A percentile compares a stretch with the other conserved stretches of the same genome.
These are phyloP conservation scores for Phytophthora constricta DNA, from an alignment of 352 stramenopile genomes.

Conservation along the genomic window DNA sequence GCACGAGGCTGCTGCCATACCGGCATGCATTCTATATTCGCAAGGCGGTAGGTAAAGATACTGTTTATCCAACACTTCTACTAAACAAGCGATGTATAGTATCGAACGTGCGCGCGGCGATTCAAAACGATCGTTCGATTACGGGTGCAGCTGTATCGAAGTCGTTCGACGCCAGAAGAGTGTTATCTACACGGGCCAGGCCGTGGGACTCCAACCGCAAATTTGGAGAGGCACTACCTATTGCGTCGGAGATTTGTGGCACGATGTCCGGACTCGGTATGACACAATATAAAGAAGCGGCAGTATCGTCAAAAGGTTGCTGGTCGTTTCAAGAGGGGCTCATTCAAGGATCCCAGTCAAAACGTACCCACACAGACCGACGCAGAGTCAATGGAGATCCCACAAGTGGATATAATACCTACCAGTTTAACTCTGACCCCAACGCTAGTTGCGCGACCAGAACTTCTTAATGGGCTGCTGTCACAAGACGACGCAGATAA, in stretches of 20 bases:
- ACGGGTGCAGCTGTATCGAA: neutral
- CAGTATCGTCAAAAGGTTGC: neutral
- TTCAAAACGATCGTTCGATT: neutral
- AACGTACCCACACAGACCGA: neutral
- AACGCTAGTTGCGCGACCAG: too few relatives aligned
- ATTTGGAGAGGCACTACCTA: neutral
- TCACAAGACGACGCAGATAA: too few relatives aligned
- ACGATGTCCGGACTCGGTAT: slow-evolving; percentile 8
- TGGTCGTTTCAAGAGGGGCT: neutral
- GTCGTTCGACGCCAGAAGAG: neutral
- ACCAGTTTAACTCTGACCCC: too few relatives aligned
- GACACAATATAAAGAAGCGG: slow-evolving; percentile 1
- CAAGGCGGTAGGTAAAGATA: neutral
- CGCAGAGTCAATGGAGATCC: neutral
- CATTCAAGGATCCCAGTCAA: neutral
- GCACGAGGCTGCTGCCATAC: slow-evolving; percentile 10
- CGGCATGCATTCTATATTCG: slow-evolving; percentile 21
- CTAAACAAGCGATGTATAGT: slow-evolving; percentile 7
- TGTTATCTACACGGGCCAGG: neutral
- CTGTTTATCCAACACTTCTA: slow-evolving; percentile 3
- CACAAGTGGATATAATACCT: too few relatives aligned
- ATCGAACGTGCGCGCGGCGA: neutral
- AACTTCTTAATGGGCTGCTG: too few relatives aligned
- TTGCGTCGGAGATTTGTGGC: slow-evolving; percentile 2
- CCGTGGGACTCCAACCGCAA: slow-evolving; percentile 10